Evolutionary conservation across 768 basidiomycete genomes (phyloP), one percentile per base, ranked within the genome.

Genomic region (Termitomyces sp.): DNA sequence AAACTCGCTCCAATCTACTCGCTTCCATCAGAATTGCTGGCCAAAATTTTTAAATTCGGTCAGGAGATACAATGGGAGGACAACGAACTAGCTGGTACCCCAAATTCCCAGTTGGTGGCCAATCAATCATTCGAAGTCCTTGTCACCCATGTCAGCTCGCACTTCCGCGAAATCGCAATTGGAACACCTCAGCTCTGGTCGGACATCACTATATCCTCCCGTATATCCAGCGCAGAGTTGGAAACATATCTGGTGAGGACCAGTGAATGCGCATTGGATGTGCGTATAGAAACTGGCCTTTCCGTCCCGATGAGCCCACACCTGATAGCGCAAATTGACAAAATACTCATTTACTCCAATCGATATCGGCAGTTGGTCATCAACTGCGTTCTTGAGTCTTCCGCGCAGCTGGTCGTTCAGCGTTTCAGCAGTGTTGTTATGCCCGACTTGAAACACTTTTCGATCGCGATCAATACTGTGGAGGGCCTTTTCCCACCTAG

Each of bases 181-280:
- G 58, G 55, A 16, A 75, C 75, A 4, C 71, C 71, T 1, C 49
- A 55, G 1, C 71, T 82, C n/a, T 83, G 81, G 81, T 68, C 67
- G 3, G 61, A 59, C 16, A 73, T 82, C 53, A 59, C 64, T 18
- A 62, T 79, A 22, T 48, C 64, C 24, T 61, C 68, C 1, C 47
- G 36, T 6, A 65, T 53, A 26, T 59, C 63, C 0, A 33, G 62
- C 3, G 67, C 68, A 14, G 62, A 65, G 18, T 57, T 76, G 10
- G 53, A 56, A 14, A 58, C 67, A 4, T 79, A 77, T 57, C 40
- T 79, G 9, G 39, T 40, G 16, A 72, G 79, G 5, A 79, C 79
- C 7, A 56, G 59, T 7, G 60, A 59, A 1, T 70, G 69, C 55
- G 56, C 55, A 32, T 67, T 82, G 12, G 66, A 72, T 42, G 59